Evolutionary conservation across 495 filamentous ascomycete species (phyloP), one percentile per base, ranked within the genome.

Genomic region (Penicillium diatomitis): DNA sequence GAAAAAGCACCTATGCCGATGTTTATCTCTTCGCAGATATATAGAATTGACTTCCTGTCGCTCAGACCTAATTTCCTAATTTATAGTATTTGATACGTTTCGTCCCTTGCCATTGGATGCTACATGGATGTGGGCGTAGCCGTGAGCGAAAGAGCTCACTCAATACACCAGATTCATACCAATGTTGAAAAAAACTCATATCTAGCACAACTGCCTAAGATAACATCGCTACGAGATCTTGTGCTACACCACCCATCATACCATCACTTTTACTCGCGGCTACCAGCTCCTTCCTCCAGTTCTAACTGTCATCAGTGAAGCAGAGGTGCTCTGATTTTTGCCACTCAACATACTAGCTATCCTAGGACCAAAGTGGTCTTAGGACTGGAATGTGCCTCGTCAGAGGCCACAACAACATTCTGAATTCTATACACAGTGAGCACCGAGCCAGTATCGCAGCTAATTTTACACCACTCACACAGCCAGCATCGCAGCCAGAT

Each of bases 41-140:
- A 68, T 30, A 75, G 75, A 31, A 90, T 72, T 56, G 83, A 73
- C 30, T 73, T 71, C 54, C 73, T 73, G 63, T 90, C 78, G 10
- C 77, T 71, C 27, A 92, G 82, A 66, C 90, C 87, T 60, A 86
- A 92, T 30, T 7, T 31, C n/a, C n/a, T n/a, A n/a, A n/a, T n/a
- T n/a, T n/a, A 43, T 43, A 43, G 28, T 43, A 43, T 43, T 31
- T 9, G 41, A 43, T 43, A 12, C 41, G 41, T 43, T 43, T 8
- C 5, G 38, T 43, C 20, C 27, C 41, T 43, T 31, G 5, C 3
- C 10, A 32, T 41, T 30, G 27, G 3, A 43, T 43, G n/a, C n/a
- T n/a, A n/a, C n/a, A n/a, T n/a, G n/a, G n/a, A n/a, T n/a, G n/a
- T n/a, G n/a, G n/a, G n/a, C n/a, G n/a, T 32, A 43, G 41, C 30